A percentile compares a stretch with the other conserved stretches of the same genome.
Conservation (phyloP, 805 yeast species). For the Starmerella vitae region DNA sequence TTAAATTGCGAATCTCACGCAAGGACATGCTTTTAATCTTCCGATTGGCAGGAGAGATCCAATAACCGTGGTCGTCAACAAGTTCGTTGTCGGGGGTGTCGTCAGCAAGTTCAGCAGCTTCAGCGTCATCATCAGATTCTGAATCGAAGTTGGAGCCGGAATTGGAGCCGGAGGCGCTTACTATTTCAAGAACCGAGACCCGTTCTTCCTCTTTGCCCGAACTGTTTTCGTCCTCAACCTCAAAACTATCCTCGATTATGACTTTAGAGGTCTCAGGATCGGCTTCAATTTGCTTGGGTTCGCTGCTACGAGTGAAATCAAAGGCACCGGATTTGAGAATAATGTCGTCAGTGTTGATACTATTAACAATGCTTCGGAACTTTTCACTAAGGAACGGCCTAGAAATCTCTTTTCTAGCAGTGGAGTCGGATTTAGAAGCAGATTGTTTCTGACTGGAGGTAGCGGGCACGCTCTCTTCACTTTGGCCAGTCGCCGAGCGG, state of each 20-base stretch:
- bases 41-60: conserved; percentile 66
- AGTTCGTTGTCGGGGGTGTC: conserved; percentile 31
- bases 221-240: not conserved
- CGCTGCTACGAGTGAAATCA: conserved; percentile 24
- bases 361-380: conserved; percentile 27
- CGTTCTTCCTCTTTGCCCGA: not conserved
- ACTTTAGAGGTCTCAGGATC: conserved; percentile 25
- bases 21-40: conserved; percentile 47
- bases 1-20: conserved; percentile 49
- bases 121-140: not conserved
- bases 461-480: not conserved
- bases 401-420: not conserved
- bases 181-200: not conserved
- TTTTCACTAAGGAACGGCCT: not conserved
- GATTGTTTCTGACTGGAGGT: not conserved
- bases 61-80: conserved; percentile 62
- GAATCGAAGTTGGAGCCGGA: not conserved
- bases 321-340: conserved; percentile 60
- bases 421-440: not conserved
- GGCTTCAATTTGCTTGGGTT: not conserved
- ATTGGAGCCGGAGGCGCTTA: not conserved
- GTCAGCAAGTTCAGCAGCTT: not conserved
- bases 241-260: not conserved
- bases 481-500: not conserved
- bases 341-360: conserved; percentile 46